These are phyloP conservation scores for Penicillium cinerascens DNA, from an alignment of 495 filamentous ascomycete species.

Conservation along the genomic window DNA sequence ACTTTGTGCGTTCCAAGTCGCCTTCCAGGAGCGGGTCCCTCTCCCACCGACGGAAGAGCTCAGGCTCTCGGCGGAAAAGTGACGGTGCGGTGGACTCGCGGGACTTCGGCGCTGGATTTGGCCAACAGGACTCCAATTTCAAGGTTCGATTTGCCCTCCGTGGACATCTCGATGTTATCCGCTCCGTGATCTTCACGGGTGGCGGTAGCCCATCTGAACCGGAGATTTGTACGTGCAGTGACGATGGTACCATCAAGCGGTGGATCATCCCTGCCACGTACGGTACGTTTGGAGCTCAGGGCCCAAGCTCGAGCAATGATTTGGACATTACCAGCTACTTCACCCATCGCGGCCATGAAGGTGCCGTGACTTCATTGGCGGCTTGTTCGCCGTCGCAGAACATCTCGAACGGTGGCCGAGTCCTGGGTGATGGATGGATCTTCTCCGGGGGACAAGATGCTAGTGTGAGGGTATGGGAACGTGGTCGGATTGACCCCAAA, in stretches of 20 bases:
- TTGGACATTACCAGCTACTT: conserved; percentile 91
- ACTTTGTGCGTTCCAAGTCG: conserved; percentile 70
- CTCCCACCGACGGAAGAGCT: conserved; percentile 79
- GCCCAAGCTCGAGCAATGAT: conserved; percentile 57
- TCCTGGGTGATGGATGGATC: conserved; percentile 89
- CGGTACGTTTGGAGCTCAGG: conserved; percentile 54
- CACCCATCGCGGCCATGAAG: conserved; percentile 88
- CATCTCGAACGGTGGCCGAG: conserved; percentile 83
- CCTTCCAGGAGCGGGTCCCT: conserved; percentile 63
- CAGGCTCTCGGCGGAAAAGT: conserved; percentile 61
- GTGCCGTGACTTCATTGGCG: conserved; percentile 82
- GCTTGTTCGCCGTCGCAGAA: conserved; percentile 80
- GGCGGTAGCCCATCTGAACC: conserved; percentile 92
- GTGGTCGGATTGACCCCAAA: conserved; percentile 89
- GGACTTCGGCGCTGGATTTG: conserved; percentile 32
- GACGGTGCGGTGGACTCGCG: conserved; percentile 48
- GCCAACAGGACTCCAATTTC: conserved; percentile 60
- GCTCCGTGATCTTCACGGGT: conserved; percentile 92
- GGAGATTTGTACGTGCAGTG: conserved; percentile 93
- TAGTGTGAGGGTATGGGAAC: conserved; percentile 91
- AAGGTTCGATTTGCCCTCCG: conserved; percentile 89
- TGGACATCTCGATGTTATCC: conserved; percentile 89
- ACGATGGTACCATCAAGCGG: conserved; percentile 91
- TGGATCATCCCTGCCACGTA: conserved; percentile 89
- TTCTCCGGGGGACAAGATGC: conserved; percentile 96